These are phyloP conservation scores for Scheffersomyces coipomensis DNA, from an alignment of 805 yeast genomes.

Conservation along the genomic window DNA sequence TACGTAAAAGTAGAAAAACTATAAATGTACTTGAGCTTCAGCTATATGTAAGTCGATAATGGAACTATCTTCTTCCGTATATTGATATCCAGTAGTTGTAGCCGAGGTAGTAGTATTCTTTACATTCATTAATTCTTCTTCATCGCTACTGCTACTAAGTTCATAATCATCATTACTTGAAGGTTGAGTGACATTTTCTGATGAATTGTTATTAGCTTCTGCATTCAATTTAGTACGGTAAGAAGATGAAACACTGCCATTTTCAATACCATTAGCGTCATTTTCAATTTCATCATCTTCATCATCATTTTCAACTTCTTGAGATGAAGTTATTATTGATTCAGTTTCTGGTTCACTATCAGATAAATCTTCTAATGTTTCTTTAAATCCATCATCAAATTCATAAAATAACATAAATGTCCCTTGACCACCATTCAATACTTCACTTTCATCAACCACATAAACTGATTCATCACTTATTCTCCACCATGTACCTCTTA, in stretches of 20 bases:
- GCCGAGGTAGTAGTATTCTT: background rate
- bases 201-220: background rate
- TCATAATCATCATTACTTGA: slow-evolving; percentile 7
- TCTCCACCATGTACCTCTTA: slow-evolving; percentile 91
- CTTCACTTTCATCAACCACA: slow-evolving; percentile 77
- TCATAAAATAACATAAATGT: slow-evolving; percentile 94
- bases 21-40: slow-evolving; percentile 10
- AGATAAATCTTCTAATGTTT: slow-evolving; percentile 15
- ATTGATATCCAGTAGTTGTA: background rate
- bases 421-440: slow-evolving; percentile 75
- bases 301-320: slow-evolving; percentile 4
- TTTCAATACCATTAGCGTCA: slow-evolving; percentile 1
- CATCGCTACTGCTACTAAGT: slow-evolving; percentile 6
- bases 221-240: background rate
- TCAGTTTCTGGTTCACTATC: slow-evolving; percentile 17
- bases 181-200: background rate
- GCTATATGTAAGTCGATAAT: slow-evolving; percentile 5
- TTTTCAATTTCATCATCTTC: slow-evolving; percentile 2
- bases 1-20: background rate
- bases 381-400: slow-evolving; percentile 27
- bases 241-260: background rate
- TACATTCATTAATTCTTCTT: slow-evolving; percentile 12
- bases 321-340: slow-evolving; percentile 4
- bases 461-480: slow-evolving; percentile 88
- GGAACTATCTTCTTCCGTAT: background rate